Base-by-base conservation (phyloP, 169 alveolate species). In the Blepharisma undulans region DNA sequence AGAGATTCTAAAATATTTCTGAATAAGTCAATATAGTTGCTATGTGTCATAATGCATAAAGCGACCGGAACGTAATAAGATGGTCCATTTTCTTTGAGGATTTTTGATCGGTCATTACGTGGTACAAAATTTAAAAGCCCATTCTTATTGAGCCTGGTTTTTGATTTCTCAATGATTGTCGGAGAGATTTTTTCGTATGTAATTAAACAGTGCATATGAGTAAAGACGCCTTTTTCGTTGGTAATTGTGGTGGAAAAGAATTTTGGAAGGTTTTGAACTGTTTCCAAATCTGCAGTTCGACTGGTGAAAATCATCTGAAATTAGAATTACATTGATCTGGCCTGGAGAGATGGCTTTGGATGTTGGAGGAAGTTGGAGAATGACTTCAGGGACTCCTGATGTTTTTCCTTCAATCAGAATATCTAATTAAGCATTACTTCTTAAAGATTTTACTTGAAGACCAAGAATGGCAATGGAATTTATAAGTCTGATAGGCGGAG, bases 151-250 rank as follows among this genome's bases (percentile, higher is more conserved):
- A n/a, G 22, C 18, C 89, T 19, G 27, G 2, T 72, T 82, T 82
- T 82, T 4, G 89, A 48, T 18, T 22, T 48, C 25, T 82, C 71
- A 22, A 82, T 60, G 6, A 82, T 60, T 0, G 33, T 36, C 7
- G 89, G 89, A 33, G 76, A 32, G 27, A 82, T 82, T 22, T 59
- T 22, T 82, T 82, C 89, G 32, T 82, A 82, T 22, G 89, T 36
- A 3, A 82, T 36, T 36, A 82, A 48, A 78, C 89, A 82, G 32
- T 82, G 89, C 29, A 82, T 21, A 60, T 82, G 89, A 25, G 86
- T 78, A 34, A 29, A 32, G 25, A 32, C 25, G 29, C 89, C 89
- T 22, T n/a, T 82, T 7, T 82, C 89, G 16, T 78, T 78, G 14
- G 89, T 60, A 32, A 82, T 21, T 1, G 89, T 82, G 6, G 89